These are phyloP conservation scores for Fusarium globosum DNA, from an alignment of 2,329 filamentous ascomycete species.

Conservation along the genomic window DNA sequence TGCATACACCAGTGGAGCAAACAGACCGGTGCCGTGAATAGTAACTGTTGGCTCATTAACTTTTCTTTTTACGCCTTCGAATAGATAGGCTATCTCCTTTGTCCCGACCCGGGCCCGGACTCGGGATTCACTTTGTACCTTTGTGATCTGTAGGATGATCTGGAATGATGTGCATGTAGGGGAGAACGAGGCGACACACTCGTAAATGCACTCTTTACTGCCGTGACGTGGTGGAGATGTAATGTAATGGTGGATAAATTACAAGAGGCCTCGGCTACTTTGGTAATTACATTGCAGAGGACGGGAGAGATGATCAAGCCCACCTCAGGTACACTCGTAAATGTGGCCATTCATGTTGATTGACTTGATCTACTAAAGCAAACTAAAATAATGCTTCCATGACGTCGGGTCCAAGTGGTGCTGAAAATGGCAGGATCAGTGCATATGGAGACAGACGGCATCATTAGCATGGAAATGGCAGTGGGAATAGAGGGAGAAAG, in stretches of 20 bases:
- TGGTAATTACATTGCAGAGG: neutral
- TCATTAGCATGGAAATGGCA: neutral
- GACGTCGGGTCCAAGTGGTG: conserved; percentile 1
- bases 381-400: conserved; percentile 4
- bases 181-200: neutral
- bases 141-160: neutral
- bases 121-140: neutral
- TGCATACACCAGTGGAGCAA: neutral
- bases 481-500: conserved; percentile 14
- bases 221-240: conserved; percentile 8
- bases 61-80: conserved; percentile 18
- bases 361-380: neutral
- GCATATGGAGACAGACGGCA: neutral
- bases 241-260: neutral
- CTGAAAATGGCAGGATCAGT: conserved; percentile 13
- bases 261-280: neutral
- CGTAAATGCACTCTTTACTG: conserved; percentile 4
- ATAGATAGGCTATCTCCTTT: neutral
- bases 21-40: neutral
- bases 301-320: neutral
- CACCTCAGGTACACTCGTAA: neutral
- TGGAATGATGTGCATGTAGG: neutral
- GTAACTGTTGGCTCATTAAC: neutral
- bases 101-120: neutral
- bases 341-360: neutral